Percentiles rank a stretch among this genome's conserved stretches.
Evolutionary conservation across 805 yeast species (phyloP).

Genomic region (Babjeviella inositovora): DNA sequence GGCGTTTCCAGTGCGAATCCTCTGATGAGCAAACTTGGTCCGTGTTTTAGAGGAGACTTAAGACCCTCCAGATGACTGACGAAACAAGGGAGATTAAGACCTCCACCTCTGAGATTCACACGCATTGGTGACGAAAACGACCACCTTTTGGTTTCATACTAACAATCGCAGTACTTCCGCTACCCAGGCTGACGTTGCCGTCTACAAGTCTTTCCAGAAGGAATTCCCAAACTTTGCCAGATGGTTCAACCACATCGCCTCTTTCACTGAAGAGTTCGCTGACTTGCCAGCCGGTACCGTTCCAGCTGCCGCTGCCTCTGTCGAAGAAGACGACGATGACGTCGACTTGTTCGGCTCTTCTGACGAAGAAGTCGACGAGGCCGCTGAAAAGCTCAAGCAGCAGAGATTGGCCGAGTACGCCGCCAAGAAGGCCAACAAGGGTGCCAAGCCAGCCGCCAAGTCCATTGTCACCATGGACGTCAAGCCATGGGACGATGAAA

Average conservation of each 20-base stretch:
- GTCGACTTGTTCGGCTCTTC: slow-evolving; percentile 91
- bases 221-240: slow-evolving; percentile 90
- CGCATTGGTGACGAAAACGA: slow-evolving; percentile 3
- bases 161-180: slow-evolving; percentile 52
- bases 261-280: slow-evolving; percentile 75
- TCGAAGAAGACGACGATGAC: slow-evolving; percentile 77
- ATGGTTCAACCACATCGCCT: slow-evolving; percentile 98
- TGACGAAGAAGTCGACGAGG: slow-evolving; percentile 93
- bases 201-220: slow-evolving; percentile 85
- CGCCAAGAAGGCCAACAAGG: slow-evolving; percentile 93
- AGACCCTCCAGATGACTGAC: slow-evolving; percentile 94
- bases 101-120: slow-evolving; percentile 7
- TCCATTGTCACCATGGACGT: slow-evolving; percentile 93
- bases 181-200: slow-evolving; percentile 90
- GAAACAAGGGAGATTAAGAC: slow-evolving; percentile 16
- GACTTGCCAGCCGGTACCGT: slow-evolving; percentile 67
- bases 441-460: slow-evolving; percentile 98
- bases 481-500: slow-evolving; percentile 99
- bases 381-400: slow-evolving; percentile 93
- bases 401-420: slow-evolving; percentile 96
- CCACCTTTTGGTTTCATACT: slow-evolving; percentile 9
- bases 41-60: slow-evolving; percentile 93
- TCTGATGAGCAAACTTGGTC: slow-evolving; percentile 77
- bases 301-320: slow-evolving; percentile 42
- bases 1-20: slow-evolving; percentile 1